Percentiles rank a stretch among this genome's conserved stretches.
These are phyloP conservation scores for Geotrichum aggregatum DNA, from an alignment of 1,139 yeast species.

Conservation along the genomic window DNA sequence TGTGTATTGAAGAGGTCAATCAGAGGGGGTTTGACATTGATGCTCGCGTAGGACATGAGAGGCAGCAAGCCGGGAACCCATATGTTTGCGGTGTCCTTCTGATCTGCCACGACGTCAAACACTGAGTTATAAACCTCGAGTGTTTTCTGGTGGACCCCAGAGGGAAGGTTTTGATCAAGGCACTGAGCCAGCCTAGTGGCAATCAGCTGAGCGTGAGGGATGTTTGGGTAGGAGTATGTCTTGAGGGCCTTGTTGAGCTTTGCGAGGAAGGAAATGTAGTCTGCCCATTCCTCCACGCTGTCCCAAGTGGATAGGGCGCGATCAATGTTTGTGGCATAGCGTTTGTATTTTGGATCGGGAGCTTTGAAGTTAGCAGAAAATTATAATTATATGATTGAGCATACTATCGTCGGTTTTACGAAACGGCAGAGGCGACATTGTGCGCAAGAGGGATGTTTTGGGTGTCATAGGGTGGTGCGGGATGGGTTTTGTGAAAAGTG, in stretches of 20 bases:
- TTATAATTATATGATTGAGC: neutral
- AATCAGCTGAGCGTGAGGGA: slow-evolving; percentile 48
- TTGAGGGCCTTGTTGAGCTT: slow-evolving; percentile 68
- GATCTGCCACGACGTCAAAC: slow-evolving; percentile 55
- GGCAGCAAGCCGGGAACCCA: slow-evolving; percentile 94
- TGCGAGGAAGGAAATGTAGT: slow-evolving; percentile 82
- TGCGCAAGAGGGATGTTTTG: slow-evolving; percentile 4
- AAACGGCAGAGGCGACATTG: slow-evolving; percentile 3
- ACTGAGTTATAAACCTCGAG: slow-evolving; percentile 69
- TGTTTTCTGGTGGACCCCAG: slow-evolving; percentile 92
- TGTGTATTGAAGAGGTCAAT: slow-evolving; percentile 56
- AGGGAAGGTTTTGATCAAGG: slow-evolving; percentile 73
- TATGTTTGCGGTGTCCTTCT: slow-evolving; percentile 37
- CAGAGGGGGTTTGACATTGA: slow-evolving; percentile 76
- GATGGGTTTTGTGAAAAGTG: no score
- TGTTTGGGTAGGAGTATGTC: slow-evolving; percentile 39
- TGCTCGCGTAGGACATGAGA: slow-evolving; percentile 78
- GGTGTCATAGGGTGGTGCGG: slow-evolving; percentile 2
- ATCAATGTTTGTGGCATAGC: slow-evolving; percentile 62
- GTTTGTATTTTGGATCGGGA: slow-evolving; percentile 56
- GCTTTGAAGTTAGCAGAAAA: slow-evolving; percentile 7
- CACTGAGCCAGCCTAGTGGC: slow-evolving; percentile 51
- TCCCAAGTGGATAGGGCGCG: slow-evolving; percentile 77
- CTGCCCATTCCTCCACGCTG: slow-evolving; percentile 96
- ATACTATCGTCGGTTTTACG: slow-evolving; percentile 2